Conservation (phyloP, 1,139 yeast species). For the Saccharomycopsis crataegensis region DNA sequence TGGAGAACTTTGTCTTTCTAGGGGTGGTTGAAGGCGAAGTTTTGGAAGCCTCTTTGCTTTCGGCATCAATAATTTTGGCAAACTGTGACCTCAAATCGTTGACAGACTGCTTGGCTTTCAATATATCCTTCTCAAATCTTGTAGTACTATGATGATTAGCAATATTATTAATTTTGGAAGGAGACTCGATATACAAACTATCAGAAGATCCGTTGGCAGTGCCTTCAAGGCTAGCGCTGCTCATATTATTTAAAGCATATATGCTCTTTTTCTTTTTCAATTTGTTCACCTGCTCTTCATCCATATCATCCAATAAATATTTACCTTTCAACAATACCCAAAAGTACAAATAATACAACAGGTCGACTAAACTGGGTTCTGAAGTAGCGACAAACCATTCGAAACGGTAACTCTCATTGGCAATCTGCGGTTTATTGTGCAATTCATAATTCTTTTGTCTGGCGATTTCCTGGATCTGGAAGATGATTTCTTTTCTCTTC, state of each 20-base stretch:
- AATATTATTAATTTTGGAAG: slow-evolving; percentile 8
- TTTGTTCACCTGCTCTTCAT: slow-evolving; percentile 4
- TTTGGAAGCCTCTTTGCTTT: slow-evolving; percentile 1
- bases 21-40: slow-evolving; percentile 10
- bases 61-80: slow-evolving; percentile 17
- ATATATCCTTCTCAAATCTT: slow-evolving; percentile 18
- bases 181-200: slow-evolving; percentile 8
- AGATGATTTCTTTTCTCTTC: slow-evolving; percentile 17
- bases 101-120: slow-evolving; percentile 18
- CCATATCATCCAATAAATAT: slow-evolving; percentile 15
- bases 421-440: slow-evolving; percentile 11
- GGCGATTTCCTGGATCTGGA: slow-evolving; percentile 16
- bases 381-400: slow-evolving; percentile 19
- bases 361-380: slow-evolving; percentile 17
- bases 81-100: slow-evolving; percentile 17
- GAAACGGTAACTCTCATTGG: slow-evolving; percentile 10
- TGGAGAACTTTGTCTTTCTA: background rate
- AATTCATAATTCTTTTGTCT: slow-evolving; percentile 10
- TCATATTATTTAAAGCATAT: background rate
- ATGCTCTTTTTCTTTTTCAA: slow-evolving; percentile 1
- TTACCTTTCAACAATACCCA: slow-evolving; percentile 19
- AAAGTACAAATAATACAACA: slow-evolving; percentile 17
- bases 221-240: background rate
- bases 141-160: slow-evolving; percentile 18
- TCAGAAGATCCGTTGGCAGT: slow-evolving; percentile 6